phyloP scores from a whole-genome alignment of 768 basidiomycete genomes.

The Sarcodon sp. region DNA sequence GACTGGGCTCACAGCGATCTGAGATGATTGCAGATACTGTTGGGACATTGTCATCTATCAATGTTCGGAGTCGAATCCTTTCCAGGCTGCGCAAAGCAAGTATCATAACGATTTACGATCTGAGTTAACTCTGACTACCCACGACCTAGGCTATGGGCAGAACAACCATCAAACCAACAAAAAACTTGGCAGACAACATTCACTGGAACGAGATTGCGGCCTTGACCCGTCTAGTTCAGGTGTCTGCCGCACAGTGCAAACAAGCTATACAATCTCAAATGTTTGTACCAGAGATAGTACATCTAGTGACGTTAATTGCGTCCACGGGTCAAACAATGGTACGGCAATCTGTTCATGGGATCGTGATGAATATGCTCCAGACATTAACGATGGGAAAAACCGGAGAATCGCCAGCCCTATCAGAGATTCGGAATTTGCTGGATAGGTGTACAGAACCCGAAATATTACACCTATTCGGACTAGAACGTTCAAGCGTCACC shows the following conservation, averaged over 20 bases:
- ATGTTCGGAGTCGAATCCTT: conserved; percentile 67
- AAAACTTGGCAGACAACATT: conserved; percentile 51
- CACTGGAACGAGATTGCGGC: conserved; percentile 79
- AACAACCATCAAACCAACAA: conserved; percentile 51
- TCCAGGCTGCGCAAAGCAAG: conserved; percentile 67
- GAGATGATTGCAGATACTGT: conserved; percentile 68
- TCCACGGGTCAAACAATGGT: conserved; percentile 63
- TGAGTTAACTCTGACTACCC: conserved; percentile 1
- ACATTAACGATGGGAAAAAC: conserved; percentile 48
- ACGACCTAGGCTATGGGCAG: conserved; percentile 52
- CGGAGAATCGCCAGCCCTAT: conserved; percentile 39
- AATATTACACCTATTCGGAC: conserved; percentile 60
- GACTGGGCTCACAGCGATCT: conserved; percentile 60
- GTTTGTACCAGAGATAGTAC: conserved; percentile 73
- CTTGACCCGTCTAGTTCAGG: conserved; percentile 60
- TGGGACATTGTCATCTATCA: conserved; percentile 61
- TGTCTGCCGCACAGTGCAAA: conserved; percentile 55
- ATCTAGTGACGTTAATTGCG: conserved; percentile 67
- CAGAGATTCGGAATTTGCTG: conserved; percentile 51
- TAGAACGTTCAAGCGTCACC: conserved; percentile 44
- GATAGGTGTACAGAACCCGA: conserved; percentile 44
- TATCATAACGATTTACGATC: neutral
- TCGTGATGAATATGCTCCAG: conserved; percentile 74
- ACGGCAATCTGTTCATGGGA: conserved; percentile 72
- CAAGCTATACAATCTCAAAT: conserved; percentile 57